These are phyloP conservation scores for Ceratopteris richardii DNA, from an alignment of 75 land plant species.

Conservation along the genomic window DNA sequence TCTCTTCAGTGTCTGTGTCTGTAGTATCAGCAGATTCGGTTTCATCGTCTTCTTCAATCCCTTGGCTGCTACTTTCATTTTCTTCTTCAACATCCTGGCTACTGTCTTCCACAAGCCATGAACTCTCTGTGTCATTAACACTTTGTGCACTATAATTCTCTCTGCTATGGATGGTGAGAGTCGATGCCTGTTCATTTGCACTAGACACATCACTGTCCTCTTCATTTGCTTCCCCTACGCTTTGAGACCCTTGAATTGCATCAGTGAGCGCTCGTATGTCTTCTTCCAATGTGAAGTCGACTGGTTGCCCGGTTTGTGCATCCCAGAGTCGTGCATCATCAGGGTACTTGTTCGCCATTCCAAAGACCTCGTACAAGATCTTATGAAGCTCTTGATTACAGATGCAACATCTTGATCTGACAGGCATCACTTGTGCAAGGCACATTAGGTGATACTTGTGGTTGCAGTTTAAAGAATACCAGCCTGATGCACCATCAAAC, in stretches of 20 bases:
- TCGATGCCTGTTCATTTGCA: neutral
- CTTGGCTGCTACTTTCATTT: neutral
- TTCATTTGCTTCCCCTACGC: neutral
- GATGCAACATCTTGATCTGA: neutral
- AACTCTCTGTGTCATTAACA: neutral
- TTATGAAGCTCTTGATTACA: slow-evolving; percentile 4
- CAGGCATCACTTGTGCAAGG: slow-evolving; percentile 6
- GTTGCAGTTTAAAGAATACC: slow-evolving; percentile 1
- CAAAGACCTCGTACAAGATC: slow-evolving; percentile 6
- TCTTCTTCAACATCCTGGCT: neutral
- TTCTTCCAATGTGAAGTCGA: slow-evolving; percentile 5
- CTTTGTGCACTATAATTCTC: neutral
- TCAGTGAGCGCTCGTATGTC: slow-evolving; percentile 1
- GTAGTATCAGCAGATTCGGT: neutral
- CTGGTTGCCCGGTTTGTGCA: slow-evolving; percentile 1
- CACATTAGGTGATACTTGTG: slow-evolving; percentile 2
- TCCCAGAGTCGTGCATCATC: slow-evolving; percentile 3
- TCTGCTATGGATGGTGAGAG: neutral
- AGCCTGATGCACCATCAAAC: slow-evolving; percentile 5
- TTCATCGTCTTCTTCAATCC: neutral
- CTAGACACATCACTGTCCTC: neutral
- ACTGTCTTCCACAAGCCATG: neutral
- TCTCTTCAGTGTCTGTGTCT: neutral
- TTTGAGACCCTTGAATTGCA: neutral
- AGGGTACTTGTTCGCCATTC: neutral